These are phyloP conservation scores for Dichomitus squalens DNA, from an alignment of 1,284 basidiomycete species.

Conservation along the genomic window DNA sequence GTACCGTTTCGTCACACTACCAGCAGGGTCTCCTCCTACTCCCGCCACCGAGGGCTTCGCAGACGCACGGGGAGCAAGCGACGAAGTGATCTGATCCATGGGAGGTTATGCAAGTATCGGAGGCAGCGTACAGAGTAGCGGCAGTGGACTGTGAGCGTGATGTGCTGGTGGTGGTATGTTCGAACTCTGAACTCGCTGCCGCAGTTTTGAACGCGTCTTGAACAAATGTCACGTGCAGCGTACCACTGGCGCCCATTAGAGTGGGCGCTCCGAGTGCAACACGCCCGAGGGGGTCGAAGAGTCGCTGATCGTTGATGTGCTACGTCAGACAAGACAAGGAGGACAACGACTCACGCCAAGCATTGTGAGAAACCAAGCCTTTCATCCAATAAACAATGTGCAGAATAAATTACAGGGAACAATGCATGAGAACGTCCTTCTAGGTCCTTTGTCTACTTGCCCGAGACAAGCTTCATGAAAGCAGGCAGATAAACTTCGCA, in stretches of 20 bases:
- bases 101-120: background rate
- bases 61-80: conserved; percentile 56
- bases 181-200: conserved; percentile 9
- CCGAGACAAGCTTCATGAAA: conserved; percentile 20
- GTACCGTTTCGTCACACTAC: conserved; percentile 81
- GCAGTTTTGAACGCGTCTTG: conserved; percentile 30
- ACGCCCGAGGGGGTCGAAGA: too few relatives aligned
- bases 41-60: conserved; percentile 56
- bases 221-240: conserved; percentile 22
- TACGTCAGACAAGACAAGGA: background rate
- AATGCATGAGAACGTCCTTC: conserved; percentile 3
- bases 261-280: background rate
- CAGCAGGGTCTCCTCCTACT: conserved; percentile 55
- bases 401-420: background rate
- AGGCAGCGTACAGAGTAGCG: background rate
- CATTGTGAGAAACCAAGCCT: background rate
- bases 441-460: conserved; percentile 1
- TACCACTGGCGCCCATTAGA: background rate
- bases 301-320: background rate
- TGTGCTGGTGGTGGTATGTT: conserved; percentile 18
- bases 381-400: background rate
- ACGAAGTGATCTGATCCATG: conserved; percentile 76
- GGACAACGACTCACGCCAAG: background rate
- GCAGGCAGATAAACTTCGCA: conserved; percentile 54
- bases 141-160: conserved; percentile 1